Percentiles rank a stretch among this genome's conserved stretches.
Conservation (phyloP, 768 basidiomycete species). For the Kwoniella sp. region DNA sequence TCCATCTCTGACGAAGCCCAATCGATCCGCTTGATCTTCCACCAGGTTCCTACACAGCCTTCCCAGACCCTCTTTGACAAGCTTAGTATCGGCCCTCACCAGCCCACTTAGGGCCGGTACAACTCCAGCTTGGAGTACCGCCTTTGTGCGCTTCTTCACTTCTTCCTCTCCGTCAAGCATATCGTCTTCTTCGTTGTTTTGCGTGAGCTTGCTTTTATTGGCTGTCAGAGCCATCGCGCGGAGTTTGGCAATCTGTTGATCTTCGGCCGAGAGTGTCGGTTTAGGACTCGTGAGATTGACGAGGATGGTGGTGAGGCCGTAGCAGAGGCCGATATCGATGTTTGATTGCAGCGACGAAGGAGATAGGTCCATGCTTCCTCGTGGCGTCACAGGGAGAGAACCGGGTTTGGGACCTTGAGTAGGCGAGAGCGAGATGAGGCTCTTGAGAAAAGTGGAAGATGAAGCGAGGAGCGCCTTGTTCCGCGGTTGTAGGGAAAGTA, state of each 20-base stretch:
- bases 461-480: constrained; percentile 68
- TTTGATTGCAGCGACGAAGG: constrained; percentile 7
- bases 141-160: constrained; percentile 67
- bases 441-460: constrained; percentile 62
- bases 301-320: constrained; percentile 75
- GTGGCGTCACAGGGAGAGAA: constrained; percentile 43
- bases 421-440: constrained; percentile 34
- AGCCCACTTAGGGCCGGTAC: constrained; percentile 67
- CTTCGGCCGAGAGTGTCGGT: constrained; percentile 74
- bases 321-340: constrained; percentile 62
- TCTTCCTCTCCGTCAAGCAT: constrained; percentile 68
- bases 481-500: constrained; percentile 68
- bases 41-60: constrained; percentile 71
- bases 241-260: constrained; percentile 78
- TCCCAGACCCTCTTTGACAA: constrained; percentile 65
- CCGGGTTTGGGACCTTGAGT: constrained; percentile 23
- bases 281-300: constrained; percentile 73
- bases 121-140: constrained; percentile 66
- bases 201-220: constrained; percentile 15
- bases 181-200: constrained; percentile 42
- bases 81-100: constrained; percentile 66
- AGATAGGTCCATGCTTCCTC: constrained; percentile 30
- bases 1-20: constrained; percentile 74
- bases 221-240: constrained; percentile 69
- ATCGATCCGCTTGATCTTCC: constrained; percentile 76